Evolutionary conservation across 257 asterid genomes (phyloP).

Genomic region (Solanum medicagineum): DNA sequence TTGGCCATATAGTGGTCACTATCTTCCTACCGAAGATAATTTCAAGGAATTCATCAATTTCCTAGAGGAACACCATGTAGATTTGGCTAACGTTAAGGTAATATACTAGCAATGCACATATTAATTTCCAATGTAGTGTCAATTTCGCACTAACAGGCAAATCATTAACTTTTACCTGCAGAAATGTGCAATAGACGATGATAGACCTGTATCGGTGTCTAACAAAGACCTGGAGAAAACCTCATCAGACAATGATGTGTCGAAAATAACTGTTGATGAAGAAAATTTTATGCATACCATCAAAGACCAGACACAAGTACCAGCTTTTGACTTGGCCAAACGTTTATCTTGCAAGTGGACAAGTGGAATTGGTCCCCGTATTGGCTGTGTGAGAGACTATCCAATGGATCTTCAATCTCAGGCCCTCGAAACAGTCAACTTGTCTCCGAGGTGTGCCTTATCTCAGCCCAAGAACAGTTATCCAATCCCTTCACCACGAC

Average conservation of each 20-base stretch:
- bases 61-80: conserved; percentile 48
- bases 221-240: background rate
- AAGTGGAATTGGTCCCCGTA: conserved; percentile 55
- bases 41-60: conserved; percentile 49
- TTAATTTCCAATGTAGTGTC: background rate
- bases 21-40: conserved; percentile 72
- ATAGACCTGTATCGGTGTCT: conserved; percentile 10
- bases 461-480: conserved; percentile 1
- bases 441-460: conserved; percentile 29
- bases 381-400: conserved; percentile 70
- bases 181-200: conserved; percentile 41
- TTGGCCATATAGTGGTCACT: conserved; percentile 82
- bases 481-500: conserved; percentile 61
- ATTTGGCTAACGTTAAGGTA: conserved; percentile 57
- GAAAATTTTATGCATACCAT: background rate
- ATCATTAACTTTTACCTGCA: conserved; percentile 4
- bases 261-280: background rate
- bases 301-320: conserved; percentile 5
- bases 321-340: conserved; percentile 28
- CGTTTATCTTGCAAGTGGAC: conserved; percentile 49
- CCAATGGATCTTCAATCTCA: conserved; percentile 47
- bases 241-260: background rate
- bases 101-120: background rate
- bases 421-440: conserved; percentile 47
- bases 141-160: background rate